Evolutionary conservation across 1,139 yeast species (phyloP).

Genomic region (Geotrichum candidum): DNA sequence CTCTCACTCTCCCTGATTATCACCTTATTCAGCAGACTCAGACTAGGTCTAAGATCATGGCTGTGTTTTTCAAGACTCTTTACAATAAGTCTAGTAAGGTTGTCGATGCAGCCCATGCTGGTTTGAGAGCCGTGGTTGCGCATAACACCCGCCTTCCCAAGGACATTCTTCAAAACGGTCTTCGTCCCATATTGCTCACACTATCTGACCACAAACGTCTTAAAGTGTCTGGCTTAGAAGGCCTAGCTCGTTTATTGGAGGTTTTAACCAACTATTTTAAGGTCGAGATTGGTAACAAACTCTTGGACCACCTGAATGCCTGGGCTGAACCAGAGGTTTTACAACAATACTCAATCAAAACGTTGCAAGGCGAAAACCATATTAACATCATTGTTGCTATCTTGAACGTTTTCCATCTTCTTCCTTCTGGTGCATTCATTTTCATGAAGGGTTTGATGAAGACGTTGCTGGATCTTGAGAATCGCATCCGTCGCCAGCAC

Average conservation of each 20-base stretch:
- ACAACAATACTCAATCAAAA: conserved; percentile 64
- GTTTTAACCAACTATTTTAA: conserved; percentile 86
- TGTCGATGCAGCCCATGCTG: conserved; percentile 89
- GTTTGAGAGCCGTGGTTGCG: conserved; percentile 74
- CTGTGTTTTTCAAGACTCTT: conserved; percentile 90
- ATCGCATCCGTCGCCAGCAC: conserved; percentile 76
- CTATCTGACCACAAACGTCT: conserved; percentile 87
- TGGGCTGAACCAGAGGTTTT: conserved; percentile 89
- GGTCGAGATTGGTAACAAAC: conserved; percentile 91
- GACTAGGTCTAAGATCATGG: conserved; percentile 76
- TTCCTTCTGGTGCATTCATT: conserved; percentile 88
- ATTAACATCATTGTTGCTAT: conserved; percentile 86
- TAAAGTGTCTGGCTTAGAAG: conserved; percentile 86
- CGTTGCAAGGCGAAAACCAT: conserved; percentile 71
- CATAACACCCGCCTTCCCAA: conserved; percentile 88
- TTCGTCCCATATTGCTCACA: conserved; percentile 92
- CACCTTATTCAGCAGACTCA: conserved; percentile 68
- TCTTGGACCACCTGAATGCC: conserved; percentile 88
- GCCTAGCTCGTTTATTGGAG: conserved; percentile 80
- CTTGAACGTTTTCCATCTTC: conserved; percentile 80
- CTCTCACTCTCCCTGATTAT: conserved; percentile 49
- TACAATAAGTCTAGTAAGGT: conserved; percentile 81
- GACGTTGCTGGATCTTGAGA: conserved; percentile 73
- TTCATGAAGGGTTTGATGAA: conserved; percentile 82
- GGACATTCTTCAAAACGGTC: conserved; percentile 85